Evolutionary conservation across 306 rosid species (phyloP), one percentile per base, ranked within the genome.

Genomic region (Quercus aquifolioides): DNA sequence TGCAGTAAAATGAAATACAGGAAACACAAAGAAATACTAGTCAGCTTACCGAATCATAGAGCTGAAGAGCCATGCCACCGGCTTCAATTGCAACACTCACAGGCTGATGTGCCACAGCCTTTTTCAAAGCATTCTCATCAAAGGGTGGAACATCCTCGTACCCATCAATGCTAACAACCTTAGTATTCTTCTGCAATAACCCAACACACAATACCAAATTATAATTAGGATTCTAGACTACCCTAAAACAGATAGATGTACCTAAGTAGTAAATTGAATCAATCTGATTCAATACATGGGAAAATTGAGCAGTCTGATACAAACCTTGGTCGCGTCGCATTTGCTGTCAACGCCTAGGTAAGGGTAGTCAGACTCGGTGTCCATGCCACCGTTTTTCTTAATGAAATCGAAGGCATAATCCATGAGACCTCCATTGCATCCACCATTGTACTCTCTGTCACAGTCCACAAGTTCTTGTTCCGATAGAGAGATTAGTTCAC

Each of bases 391-490:
- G 70, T 94, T 94, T 73, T 74, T 21, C 55, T 90, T 80, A 79
- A 94, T 94, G 91, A 94, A 94, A 33, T 90, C 83, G 38, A 92
- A 94, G 20, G 99, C 99, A 57, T 91, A 87, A 85, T 92, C 97
- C 97, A 94, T 87, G 60, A 90, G 90, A 15, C 99, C 99, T 1
- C 99, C 99, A 54, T 89, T 74, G 91, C 99, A 94, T 4, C 99
- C 99, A 1, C 90, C 64, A 69, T 94, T 87, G 83, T 81, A 85
- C 4, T 80, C 31, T 58, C 18, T 81, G 86, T 94, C 99, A 26
- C 99, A 94, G 77, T 89, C 97, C 43, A 94, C 94, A 15, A 94
- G 95, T 49, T 94, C 99, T 84, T 94, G 99, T 60, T 94, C 99
- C 0, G 97, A 94, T 7, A 94, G 85, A 31, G 97, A 88, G 70